Evolutionary conservation across 805 yeast genomes (phyloP), one percentile per base, ranked within the genome.

Genomic region (Candida sphagnicola): DNA sequence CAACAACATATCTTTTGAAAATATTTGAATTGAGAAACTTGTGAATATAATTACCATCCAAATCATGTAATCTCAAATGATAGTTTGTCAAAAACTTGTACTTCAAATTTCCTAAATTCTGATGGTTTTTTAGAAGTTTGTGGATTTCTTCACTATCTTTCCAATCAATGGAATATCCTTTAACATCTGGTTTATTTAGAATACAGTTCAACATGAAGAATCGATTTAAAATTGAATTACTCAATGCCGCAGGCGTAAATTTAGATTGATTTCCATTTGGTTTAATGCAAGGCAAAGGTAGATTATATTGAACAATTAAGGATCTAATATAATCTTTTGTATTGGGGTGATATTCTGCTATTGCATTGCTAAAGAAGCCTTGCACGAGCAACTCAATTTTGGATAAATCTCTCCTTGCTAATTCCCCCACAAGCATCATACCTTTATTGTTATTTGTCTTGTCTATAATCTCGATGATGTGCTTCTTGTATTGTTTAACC

Each of bases 191-290:
- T 26, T 26, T 26, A 5, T 8, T 26, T 10, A 26, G 12, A 13
- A 26, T 26, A 13, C 29, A 26, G 15, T 33, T 33, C 18, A 33
- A 14, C 35, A 33, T 21, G 16, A 19, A 23, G 15, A 33, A 33
- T 21, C 35, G 28, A 23, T 33, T 21, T n/a, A 33, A n/a, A n/a
- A 11, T 33, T 5, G 35, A 13, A 23, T 33, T 21, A 16, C 12
- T 8, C 5, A 33, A 10, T 6, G 28, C n/a, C 13, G 35, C 28
- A 10, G 24, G 28, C 5, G 35, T 19, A 12, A 33, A n/a, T 16
- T 33, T 33, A 10, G 35, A 33, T 33, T 23, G 16, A 13, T 21
- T 23, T 5, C 24, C 18, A 15, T 6, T n/a, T 10, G 28, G 28
- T 10, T 16, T 33, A 16, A 33, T 21, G 13, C 12, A 14, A 6